Conservation (phyloP, 768 basidiomycete genomes). For the Xerocomus brunneocitrinus region DNA sequence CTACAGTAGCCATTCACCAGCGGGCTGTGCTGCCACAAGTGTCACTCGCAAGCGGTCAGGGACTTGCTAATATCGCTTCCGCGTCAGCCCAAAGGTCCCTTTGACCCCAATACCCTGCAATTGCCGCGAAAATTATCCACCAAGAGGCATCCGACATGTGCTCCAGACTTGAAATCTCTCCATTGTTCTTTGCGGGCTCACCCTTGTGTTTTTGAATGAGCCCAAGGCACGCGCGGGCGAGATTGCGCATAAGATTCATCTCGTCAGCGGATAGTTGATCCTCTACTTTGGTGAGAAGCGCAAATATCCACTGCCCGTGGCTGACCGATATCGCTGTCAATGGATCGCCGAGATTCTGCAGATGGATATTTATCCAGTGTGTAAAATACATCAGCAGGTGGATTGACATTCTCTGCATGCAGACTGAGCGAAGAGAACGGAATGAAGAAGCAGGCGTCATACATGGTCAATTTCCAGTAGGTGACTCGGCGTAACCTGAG, state of each 20-base stretch:
- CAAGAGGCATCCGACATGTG: slow-evolving; percentile 46
- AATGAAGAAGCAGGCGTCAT: slow-evolving; percentile 15
- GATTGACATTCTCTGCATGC: slow-evolving; percentile 55
- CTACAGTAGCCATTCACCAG: slow-evolving; percentile 8
- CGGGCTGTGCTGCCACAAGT: not conserved
- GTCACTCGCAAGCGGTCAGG: slow-evolving; percentile 5
- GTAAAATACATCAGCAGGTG: slow-evolving; percentile 82
- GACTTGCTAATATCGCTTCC: slow-evolving; percentile 41
- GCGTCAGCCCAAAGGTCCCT: slow-evolving; percentile 78
- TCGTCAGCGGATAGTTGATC: slow-evolving; percentile 70
- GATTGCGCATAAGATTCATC: slow-evolving; percentile 67
- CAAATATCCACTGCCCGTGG: slow-evolving; percentile 78
- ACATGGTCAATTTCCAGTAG: slow-evolving; percentile 67
- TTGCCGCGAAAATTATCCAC: slow-evolving; percentile 68
- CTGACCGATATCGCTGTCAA: slow-evolving; percentile 43
- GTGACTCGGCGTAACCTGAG: slow-evolving; percentile 56
- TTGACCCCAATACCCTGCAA: slow-evolving; percentile 73
- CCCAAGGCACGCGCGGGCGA: slow-evolving; percentile 65
- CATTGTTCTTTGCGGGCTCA: slow-evolving; percentile 18
- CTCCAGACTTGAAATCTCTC: slow-evolving; percentile 1
- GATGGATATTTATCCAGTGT: slow-evolving; percentile 68
- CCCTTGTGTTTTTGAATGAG: slow-evolving; percentile 36
- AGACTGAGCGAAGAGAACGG: slow-evolving; percentile 7
- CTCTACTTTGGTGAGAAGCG: slow-evolving; percentile 64
- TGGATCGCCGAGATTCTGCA: slow-evolving; percentile 40